Evolutionary conservation across 2,329 filamentous ascomycete species (phyloP).

Genomic region (Pyricularia sp.): DNA sequence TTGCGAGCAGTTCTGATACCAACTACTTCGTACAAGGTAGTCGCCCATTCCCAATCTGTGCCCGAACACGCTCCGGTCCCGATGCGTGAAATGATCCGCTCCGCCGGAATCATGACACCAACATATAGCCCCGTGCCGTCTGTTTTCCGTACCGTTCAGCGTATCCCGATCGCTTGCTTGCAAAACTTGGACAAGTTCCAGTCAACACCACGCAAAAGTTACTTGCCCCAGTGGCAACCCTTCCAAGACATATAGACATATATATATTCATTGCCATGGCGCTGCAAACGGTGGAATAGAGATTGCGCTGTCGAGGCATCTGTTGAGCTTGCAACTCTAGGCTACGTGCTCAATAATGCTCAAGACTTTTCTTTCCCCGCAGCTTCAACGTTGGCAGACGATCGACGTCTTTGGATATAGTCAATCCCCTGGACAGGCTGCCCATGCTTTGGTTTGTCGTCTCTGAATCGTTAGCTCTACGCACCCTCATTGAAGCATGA

Average conservation of each 20-base stretch:
- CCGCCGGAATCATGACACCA: not conserved
- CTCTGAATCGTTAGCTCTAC: not conserved
- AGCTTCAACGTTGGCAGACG: not conserved
- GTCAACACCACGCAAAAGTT: not conserved
- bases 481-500: not conserved
- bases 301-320: not conserved
- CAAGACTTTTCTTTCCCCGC: not conserved
- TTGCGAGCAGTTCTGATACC: not conserved
- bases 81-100: not conserved
- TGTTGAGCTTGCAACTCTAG: not conserved
- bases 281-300: no score
- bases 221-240: not conserved
- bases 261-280: no score
- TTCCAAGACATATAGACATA: not conserved
- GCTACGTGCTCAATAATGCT: not conserved
- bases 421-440: not conserved
- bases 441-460: not conserved
- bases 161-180: not conserved
- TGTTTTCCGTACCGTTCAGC: not conserved
- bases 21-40: no score
- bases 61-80: no score
- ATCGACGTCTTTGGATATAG: not conserved
- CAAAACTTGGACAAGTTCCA: not conserved
- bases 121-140: not conserved
- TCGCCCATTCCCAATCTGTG: no score